Evolutionary conservation across 1,139 yeast species (phyloP), one percentile per base, ranked within the genome.

Genomic region (Petasospora rhodanensis): DNA sequence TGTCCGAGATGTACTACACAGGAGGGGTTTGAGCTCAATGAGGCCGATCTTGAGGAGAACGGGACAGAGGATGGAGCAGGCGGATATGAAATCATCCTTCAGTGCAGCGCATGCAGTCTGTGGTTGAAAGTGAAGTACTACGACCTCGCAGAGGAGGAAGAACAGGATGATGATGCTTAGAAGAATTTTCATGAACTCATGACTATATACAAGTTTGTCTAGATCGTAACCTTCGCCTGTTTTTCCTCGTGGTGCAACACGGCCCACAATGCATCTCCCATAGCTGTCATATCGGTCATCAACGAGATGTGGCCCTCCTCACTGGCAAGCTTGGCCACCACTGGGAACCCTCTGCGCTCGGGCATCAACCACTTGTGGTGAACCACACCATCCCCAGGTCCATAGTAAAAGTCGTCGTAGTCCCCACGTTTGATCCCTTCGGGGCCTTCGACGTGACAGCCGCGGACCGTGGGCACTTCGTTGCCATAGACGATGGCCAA

Each of bases 331-430:
- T 79, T 81, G 7, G 84, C 89, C 13, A 72, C 84, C 3, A 83
- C 73, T 0, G 70, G 62, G 51, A 80, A 86, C 0, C 93, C 93
- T 44, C 68, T 67, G 18, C 64, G 60, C 48, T 80, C 82, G 0
- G 96, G 96, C 76, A 86, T 73, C 25, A 84, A 59, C 79, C 89
- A 80, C 43, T 75, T 75, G 47, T 80, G 85, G 56, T 84, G 86
- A 1, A 86, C 83, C 12, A 87, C 96, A 21, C 96, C 96, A 53
- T 87, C 96, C 7, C 96, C 96, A 8, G 87, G 87, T 0, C 95
- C 95, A 54, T 84, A 86, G 47, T 71, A 74, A 47, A 85, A 80
- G 46, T 83, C 79, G 43, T 73, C 76, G 57, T 83, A 87, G 43
- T 76, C 73, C 6, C 95, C 95, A 22, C 70, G 69, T 42, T 64